Evolutionary conservation across 495 filamentous ascomycete species (phyloP).

Genomic region (Penicillium lividum): DNA sequence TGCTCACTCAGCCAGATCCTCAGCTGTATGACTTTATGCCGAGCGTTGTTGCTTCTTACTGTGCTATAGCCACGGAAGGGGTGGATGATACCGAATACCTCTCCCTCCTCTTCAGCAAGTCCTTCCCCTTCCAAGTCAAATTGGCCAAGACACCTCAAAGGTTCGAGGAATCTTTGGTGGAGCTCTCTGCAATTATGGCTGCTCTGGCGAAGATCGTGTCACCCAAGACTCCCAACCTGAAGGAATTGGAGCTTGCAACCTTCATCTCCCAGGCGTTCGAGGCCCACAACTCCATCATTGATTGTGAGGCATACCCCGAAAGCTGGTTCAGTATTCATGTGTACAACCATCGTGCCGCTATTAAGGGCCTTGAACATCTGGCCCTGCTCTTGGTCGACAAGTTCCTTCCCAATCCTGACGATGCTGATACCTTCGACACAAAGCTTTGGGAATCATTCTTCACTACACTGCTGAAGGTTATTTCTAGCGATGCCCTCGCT

Average conservation of each 20-base stretch:
- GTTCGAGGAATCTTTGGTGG: constrained; percentile 89
- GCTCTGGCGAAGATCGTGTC: constrained; percentile 69
- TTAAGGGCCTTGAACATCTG: constrained; percentile 84
- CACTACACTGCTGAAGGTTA: constrained; percentile 81
- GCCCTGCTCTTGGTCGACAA: constrained; percentile 72
- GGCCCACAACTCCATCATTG: constrained; percentile 84
- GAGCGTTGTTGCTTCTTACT: constrained; percentile 88
- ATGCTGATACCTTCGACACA: constrained; percentile 90
- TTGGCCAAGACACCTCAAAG: constrained; percentile 57
- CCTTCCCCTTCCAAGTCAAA: constrained; percentile 85
- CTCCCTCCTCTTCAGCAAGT: constrained; percentile 83
- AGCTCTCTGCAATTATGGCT: constrained; percentile 84
- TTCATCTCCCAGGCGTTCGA: constrained; percentile 71
- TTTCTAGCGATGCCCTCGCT: constrained; percentile 82
- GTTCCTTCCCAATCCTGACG: constrained; percentile 83
- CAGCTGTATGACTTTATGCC: constrained; percentile 84
- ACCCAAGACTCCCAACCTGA: constrained; percentile 55
- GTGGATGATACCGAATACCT: constrained; percentile 67
- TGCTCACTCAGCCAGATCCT: constrained; percentile 75
- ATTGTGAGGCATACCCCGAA: constrained; percentile 85
- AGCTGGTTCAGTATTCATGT: constrained; percentile 92
- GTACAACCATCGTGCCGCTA: constrained; percentile 89
- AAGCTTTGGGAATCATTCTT: constrained; percentile 95
- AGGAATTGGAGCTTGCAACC: constrained; percentile 71
- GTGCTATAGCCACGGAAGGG: constrained; percentile 65